A percentile compares a stretch with the other conserved stretches of the same genome.
Evolutionary conservation across 2,329 filamentous ascomycete genomes (phyloP).

Genomic region (Grosmannia serpens): DNA sequence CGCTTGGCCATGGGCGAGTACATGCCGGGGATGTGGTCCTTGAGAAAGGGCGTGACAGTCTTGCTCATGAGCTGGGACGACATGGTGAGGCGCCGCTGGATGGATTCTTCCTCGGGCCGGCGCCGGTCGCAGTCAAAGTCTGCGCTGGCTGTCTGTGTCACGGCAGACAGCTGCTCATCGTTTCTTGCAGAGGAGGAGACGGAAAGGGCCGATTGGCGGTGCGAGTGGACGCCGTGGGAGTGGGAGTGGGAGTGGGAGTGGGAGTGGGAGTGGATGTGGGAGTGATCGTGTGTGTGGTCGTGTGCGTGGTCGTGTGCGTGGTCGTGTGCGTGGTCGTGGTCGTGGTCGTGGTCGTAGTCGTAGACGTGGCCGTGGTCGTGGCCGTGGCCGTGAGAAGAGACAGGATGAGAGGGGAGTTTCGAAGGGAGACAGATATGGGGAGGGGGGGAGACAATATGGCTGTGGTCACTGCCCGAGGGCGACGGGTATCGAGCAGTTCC

Average conservation of each 20-base stretch:
- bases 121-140: slow-evolving; percentile 38
- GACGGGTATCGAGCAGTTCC: neutral
- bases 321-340: neutral
- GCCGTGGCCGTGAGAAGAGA: neutral
- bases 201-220: neutral
- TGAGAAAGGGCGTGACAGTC: slow-evolving; percentile 77
- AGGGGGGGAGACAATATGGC: neutral
- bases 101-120: slow-evolving; percentile 36
- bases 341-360: neutral
- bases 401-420: neutral
- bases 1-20: slow-evolving; percentile 69
- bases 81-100: slow-evolving; percentile 42
- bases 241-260: neutral
- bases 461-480: neutral
- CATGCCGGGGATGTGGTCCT: slow-evolving; percentile 78
- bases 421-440: neutral
- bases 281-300: neutral
- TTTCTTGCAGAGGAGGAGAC: neutral
- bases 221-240: neutral
- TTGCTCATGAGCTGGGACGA: slow-evolving; percentile 58
- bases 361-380: neutral
- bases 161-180: neutral
- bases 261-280: neutral
- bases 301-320: neutral
- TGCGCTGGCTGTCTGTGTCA: neutral